Evolutionary conservation across 2,329 filamentous ascomycete species (phyloP), one percentile per base, ranked within the genome.

Genomic region (Trichoderma sp.): DNA sequence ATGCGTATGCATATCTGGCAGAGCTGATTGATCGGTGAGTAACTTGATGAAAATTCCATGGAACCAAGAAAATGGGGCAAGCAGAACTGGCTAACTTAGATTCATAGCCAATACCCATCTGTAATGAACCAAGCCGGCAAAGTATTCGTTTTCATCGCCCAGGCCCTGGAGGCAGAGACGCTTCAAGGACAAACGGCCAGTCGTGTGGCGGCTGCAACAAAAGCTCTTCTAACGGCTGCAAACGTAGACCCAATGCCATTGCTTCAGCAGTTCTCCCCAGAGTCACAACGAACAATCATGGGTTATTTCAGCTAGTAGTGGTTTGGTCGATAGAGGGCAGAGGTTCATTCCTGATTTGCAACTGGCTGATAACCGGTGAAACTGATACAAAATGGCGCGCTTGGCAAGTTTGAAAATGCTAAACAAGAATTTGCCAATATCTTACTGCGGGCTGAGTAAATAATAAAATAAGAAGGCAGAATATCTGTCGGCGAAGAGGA

Each of bases 11-110:
- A 55, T 99, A 97, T 82, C 84, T 99, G 69, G 90, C 92, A 14
- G 91, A 97, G 78, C 82, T 99, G 71, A 97, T 98, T 78, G 91
- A 96, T 74, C 91, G 96, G 96, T 97, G 89, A 87, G 94, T 90
- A 69, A 60, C 8, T 34, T 39, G 39, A 13, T 54, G 58, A 59
- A 70, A 59, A 71, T 37, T 13, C 26, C 13, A 37, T 66, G 63
- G 11, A 6, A 21, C 4, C 1, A 26, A 28, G n/a, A 28, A 28
- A 18, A 11, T 34, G 24, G n/a, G 28, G 51, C 13, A 6, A 34
- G 30, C 10, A 8, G 21, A n/a, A 21, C 14, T 18, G 55, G 70
- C 77, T 80, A 71, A 82, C 75, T 66, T 46, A 71, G 13, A 67
- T 39, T 59, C 49, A 32, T 73, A 98, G 96, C 79, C 92, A 92